Evolutionary conservation across 2,329 filamentous ascomycete genomes (phyloP), one percentile per base, ranked within the genome.

Genomic region (Neopestalotiopsis rosae): DNA sequence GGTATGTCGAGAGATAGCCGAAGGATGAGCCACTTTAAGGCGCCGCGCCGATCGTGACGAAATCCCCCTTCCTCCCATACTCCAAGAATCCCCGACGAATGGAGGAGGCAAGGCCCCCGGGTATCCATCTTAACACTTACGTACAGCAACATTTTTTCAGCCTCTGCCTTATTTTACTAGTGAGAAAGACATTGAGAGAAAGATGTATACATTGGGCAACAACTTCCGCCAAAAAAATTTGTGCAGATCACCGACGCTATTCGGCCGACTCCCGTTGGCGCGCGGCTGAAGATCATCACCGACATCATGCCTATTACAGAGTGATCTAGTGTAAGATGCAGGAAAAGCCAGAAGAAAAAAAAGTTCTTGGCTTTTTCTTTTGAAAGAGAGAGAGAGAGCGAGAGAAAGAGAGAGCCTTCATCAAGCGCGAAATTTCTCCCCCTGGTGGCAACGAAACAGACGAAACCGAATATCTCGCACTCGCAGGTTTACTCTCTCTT

Each of bases 201-300:
- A 52, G 20, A 52, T 7, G 42, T 10, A 61, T 62, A 34, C 32
- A 40, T 34, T 34, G 30, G 57, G 30, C 57, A 59, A 59, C 57
- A 13, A 61, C 28, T 34, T 61, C 24, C 30, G 32, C 13, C 24
- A 1, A 24, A 24, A 24, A 24, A 24, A 24, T 24, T 38, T 38
- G 6, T 34, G 45, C n/a, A 40, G 30, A 34, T 40, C 59, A 59
- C 57, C 45, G 57, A 30, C 30, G 57, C 57, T 59, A 34, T 40
- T 40, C 59, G 32, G 59, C 61, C 61, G 61, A 64, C 40, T 42
- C n/a, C 61, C 40, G 61, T 30, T 64, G 24, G 34, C 61, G 61
- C 61, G 61, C 61, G 61, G 61, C 61, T 64, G 61, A 52, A 49
- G 20, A 17, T 42, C 59, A 62, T 52, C 45, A 52, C 45, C 45